phyloP scores from a whole-genome alignment of 78 protist genomes.

The Dictyostelium citrinum region DNA sequence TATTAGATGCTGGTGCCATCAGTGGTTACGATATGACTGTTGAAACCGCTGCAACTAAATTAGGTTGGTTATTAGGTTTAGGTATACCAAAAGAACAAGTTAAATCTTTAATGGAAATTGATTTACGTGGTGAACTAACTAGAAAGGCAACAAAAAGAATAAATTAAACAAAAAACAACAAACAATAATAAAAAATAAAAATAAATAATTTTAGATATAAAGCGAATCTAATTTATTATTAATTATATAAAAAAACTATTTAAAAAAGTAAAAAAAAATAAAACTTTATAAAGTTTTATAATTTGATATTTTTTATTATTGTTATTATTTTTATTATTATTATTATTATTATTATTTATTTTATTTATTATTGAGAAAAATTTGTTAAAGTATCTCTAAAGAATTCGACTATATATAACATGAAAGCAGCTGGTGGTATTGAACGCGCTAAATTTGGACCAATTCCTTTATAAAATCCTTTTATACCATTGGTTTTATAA shows the following conservation, averaged over 20 bases:
- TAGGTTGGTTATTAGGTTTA: constrained; percentile 80
- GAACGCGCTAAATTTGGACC: constrained; percentile 45
- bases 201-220: neutral
- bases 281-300: too few relatives aligned
- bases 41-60: constrained; percentile 91
- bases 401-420: constrained; percentile 67
- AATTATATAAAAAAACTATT: too few relatives aligned
- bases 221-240: neutral
- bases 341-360: neutral
- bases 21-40: constrained; percentile 93
- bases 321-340: neutral
- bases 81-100: constrained; percentile 60
- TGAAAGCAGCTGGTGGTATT: constrained; percentile 69
- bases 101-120: constrained; percentile 39
- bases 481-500: constrained; percentile 28
- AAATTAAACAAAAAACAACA: neutral
- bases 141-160: neutral
- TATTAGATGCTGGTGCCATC: constrained; percentile 77
- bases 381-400: constrained; percentile 13
- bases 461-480: constrained; percentile 57
- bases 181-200: neutral
- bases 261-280: too few relatives aligned
- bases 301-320: neutral
- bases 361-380: neutral
- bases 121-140: constrained; percentile 74